Conservation (phyloP, 2,329 filamentous ascomycete species). For the Pseudogymnoascus destructans region DNA sequence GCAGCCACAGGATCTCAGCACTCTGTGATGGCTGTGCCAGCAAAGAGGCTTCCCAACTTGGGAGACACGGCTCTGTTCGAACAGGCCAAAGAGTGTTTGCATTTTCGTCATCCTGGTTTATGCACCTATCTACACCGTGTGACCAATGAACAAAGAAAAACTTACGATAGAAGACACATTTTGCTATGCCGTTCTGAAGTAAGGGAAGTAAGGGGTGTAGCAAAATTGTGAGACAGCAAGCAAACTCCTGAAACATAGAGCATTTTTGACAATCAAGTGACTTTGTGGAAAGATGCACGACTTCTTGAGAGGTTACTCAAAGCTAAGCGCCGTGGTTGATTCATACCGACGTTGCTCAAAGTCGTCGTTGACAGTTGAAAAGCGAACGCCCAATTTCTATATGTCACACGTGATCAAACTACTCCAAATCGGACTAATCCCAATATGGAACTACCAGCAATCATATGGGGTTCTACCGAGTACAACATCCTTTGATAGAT, state of each 20-base stretch:
- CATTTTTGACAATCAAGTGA: constrained; percentile 5
- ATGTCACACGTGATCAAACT: neutral
- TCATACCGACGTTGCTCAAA: neutral
- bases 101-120: constrained; percentile 1
- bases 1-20: neutral
- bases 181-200: neutral
- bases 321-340: neutral
- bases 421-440: neutral
- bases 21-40: neutral
- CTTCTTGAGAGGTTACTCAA: neutral
- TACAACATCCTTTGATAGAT: neutral
- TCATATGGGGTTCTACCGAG: neutral
- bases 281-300: neutral
- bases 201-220: constrained; percentile 2
- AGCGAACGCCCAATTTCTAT: neutral
- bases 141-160: neutral
- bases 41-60: constrained; percentile 7
- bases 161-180: neutral
- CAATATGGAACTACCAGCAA: neutral
- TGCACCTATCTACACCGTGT: neutral
- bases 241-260: neutral
- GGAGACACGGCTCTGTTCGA: neutral
- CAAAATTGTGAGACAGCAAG: neutral
- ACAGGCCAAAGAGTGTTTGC: neutral
- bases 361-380: neutral